These are phyloP conservation scores for Tillandsia fasciculata DNA, from an alignment of 176 grass and related monocot species.

Conservation along the genomic window DNA sequence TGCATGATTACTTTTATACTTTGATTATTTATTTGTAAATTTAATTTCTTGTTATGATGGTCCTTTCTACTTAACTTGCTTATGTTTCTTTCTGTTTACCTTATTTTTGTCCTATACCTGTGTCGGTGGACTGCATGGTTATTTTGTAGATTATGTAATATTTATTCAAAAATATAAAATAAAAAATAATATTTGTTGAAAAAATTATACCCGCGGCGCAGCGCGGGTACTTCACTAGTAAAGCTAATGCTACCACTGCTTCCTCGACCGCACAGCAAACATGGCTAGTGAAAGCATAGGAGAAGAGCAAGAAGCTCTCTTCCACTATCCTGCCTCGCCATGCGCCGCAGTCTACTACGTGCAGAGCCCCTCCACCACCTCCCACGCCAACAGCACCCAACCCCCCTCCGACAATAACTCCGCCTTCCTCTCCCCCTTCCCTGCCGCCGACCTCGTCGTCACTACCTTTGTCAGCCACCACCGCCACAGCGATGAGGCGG, in stretches of 20 bases:
- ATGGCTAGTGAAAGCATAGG: neutral
- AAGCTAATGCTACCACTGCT: neutral
- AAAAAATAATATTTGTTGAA: no score
- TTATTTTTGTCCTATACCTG: no score
- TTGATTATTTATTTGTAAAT: no score
- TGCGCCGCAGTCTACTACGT: slow-evolving; percentile 69
- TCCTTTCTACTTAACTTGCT: no score
- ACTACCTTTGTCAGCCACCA: slow-evolving; percentile 6
- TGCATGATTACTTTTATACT: no score
- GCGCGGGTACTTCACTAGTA: no score
- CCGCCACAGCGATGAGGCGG: neutral
- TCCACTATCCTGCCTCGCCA: slow-evolving; percentile 39
- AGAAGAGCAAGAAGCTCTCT: slow-evolving; percentile 25
- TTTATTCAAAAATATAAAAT: no score
- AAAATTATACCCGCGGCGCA: no score
- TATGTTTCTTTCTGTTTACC: no score
- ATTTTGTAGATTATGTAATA: no score
- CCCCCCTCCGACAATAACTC: slow-evolving; percentile 55
- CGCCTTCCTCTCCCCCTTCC: slow-evolving; percentile 45
- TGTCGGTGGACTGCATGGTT: no score
- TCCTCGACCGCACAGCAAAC: neutral
- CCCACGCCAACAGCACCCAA: slow-evolving; percentile 46
- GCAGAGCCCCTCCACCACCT: slow-evolving; percentile 79
- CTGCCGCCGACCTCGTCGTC: slow-evolving; percentile 20
- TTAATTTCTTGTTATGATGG: no score